These are phyloP conservation scores for Fomitopsis pinicola DNA, from an alignment of 1,284 basidiomycete genomes.

Conservation along the genomic window DNA sequence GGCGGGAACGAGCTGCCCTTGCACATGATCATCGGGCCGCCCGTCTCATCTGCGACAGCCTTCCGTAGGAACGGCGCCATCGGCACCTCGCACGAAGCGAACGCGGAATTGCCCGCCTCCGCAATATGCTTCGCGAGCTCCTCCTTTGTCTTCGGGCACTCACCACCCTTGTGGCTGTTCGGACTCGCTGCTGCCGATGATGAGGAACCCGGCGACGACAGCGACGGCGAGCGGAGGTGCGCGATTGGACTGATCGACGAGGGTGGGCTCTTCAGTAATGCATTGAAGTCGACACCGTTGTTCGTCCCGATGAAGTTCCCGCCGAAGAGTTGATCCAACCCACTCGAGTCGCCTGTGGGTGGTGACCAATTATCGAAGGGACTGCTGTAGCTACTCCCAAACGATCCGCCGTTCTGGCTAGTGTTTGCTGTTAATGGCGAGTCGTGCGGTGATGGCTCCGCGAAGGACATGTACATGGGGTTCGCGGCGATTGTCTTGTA, in stretches of 20 bases:
- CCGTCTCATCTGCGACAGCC: constrained; percentile 20
- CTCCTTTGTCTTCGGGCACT: constrained; percentile 56
- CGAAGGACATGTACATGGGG: constrained; percentile 77
- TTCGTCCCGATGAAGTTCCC: constrained; percentile 40
- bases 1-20: constrained; percentile 59
- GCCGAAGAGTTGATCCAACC: constrained; percentile 56
- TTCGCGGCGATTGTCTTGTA: constrained; percentile 77
- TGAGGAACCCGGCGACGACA: constrained; percentile 27
- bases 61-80: constrained; percentile 23
- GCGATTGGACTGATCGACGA: constrained; percentile 51
- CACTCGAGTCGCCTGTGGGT: constrained; percentile 14
- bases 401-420: constrained; percentile 8
- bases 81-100: constrained; percentile 28
- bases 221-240: constrained; percentile 28
- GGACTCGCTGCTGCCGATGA: constrained; percentile 25
- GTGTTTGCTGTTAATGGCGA: constrained; percentile 16
- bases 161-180: constrained; percentile 13
- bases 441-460: constrained; percentile 48
- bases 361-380: constrained; percentile 28
- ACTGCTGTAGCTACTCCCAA: constrained; percentile 13
- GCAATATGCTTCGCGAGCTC: constrained; percentile 48
- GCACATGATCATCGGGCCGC: constrained; percentile 52
- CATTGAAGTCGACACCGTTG: constrained; percentile 41
- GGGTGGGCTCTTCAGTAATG: constrained; percentile 38
- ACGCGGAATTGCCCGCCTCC: constrained; percentile 45